Conservation (phyloP, 495 filamentous ascomycete species). For the Lophium mytilinum region DNA sequence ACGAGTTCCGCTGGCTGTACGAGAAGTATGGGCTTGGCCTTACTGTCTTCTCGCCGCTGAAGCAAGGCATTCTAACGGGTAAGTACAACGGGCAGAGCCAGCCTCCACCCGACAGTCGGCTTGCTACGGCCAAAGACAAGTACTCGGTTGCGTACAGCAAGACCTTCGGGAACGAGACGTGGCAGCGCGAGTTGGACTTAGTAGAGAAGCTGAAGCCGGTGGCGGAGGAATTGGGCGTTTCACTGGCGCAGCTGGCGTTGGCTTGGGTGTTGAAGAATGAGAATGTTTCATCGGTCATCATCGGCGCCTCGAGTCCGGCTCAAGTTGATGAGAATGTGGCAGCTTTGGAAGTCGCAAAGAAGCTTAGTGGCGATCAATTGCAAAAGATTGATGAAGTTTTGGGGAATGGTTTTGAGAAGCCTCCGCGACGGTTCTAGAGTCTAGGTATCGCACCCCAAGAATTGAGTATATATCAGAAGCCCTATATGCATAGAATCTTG, state of each 20-base stretch:
- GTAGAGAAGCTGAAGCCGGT: conserved; percentile 40
- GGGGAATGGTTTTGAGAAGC: no score
- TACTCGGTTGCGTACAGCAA: conserved; percentile 41
- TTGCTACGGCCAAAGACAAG: conserved; percentile 52
- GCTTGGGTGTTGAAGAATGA: conserved; percentile 74
- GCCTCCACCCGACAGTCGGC: no score
- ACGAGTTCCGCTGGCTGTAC: conserved; percentile 46
- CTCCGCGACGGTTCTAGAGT: no score
- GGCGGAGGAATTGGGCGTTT: conserved; percentile 24
- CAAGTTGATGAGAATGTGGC: neutral
- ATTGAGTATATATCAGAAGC: no score
- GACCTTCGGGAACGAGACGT: conserved; percentile 32
- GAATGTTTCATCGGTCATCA: conserved; percentile 65
- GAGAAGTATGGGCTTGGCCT: conserved; percentile 50
- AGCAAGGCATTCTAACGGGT: conserved; percentile 64
- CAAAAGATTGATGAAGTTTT: no score
- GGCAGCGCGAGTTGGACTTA: conserved; percentile 38
- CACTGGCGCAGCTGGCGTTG: conserved; percentile 54
- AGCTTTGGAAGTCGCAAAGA: neutral
- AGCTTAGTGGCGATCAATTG: no score
- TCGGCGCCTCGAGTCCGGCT: conserved; percentile 56
- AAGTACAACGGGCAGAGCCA: no score
- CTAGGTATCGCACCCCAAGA: no score
- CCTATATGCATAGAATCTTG: no score
- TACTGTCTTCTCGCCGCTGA: conserved; percentile 64